Base-by-base conservation (phyloP, 352 stramenopile genomes). In the Thraustochytrium sp. region DNA sequence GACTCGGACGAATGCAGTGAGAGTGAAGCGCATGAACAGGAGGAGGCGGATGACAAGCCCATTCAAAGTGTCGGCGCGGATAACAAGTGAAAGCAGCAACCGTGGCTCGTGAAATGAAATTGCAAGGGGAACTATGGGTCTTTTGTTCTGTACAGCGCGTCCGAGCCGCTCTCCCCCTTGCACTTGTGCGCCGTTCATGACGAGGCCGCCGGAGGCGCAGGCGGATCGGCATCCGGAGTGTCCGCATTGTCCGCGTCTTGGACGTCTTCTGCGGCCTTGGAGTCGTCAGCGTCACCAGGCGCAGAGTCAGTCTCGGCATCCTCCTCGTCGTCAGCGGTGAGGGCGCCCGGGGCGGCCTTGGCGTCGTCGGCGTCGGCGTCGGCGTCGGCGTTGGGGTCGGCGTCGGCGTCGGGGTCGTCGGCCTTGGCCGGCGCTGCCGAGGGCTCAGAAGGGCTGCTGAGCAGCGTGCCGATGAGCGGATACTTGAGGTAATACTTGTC, bases 401-500 rank as follows among this genome's bases (percentile, higher is more conserved):
- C n/a, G n/a, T n/a, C n/a, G n/a, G n/a, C n/a, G n/a, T n/a, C n/a
- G n/a, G n/a, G n/a, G n/a, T n/a, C n/a, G n/a, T n/a, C n/a, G n/a
- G n/a, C n/a, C n/a, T n/a, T n/a, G n/a, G n/a, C n/a, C n/a, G n/a
- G n/a, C n/a, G n/a, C n/a, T n/a, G n/a, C n/a, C n/a, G n/a, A n/a
- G n/a, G n/a, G n/a, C n/a, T n/a, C n/a, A n/a, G n/a, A n/a, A n/a
- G n/a, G n/a, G n/a, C n/a, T n/a, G n/a, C n/a, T n/a, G n/a, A n/a
- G n/a, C n/a, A 92, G 59, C n/a, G 93, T 94, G 75, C 92, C 92
- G n/a, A 95, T 89, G 26, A 93, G 89, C 3, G 90, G 88, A 86
- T 95, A 95, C 84, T 95, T 95, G 59, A 90, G 85, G 72, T 90
- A 85, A 68, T 94, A 93, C 86, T 94, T 94, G 53, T 88, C 88